Evolutionary conservation across 495 filamentous ascomycete species (phyloP).

Genomic region (Aspergillus incahuasiensis): DNA sequence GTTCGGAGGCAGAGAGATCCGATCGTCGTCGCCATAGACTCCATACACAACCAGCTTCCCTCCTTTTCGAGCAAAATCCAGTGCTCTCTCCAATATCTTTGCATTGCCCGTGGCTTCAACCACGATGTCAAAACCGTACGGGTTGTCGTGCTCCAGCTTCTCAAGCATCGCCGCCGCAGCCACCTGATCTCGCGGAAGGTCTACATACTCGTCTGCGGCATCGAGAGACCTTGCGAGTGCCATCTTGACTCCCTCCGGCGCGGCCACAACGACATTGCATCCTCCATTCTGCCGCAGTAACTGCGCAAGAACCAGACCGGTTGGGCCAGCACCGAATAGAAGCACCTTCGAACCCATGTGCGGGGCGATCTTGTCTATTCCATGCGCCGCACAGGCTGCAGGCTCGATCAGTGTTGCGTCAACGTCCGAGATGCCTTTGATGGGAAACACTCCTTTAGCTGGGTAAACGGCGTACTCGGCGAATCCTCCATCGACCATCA

Average conservation of each 20-base stretch:
- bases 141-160: constrained; percentile 26
- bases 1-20: constrained; percentile 50
- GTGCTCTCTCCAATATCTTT: constrained; percentile 53
- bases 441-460: constrained; percentile 52
- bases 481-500: constrained; percentile 52
- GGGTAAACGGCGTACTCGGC: constrained; percentile 51
- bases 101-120: constrained; percentile 47
- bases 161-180: not conserved
- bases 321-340: too few relatives aligned
- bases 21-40: constrained; percentile 50
- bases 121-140: constrained; percentile 59
- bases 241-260: too few relatives aligned
- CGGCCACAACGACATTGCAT: too few relatives aligned
- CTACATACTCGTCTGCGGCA: too few relatives aligned
- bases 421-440: constrained; percentile 52
- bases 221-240: too few relatives aligned
- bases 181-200: too few relatives aligned
- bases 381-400: constrained; percentile 50
- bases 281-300: too few relatives aligned
- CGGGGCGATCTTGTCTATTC: too few relatives aligned
- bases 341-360: too few relatives aligned
- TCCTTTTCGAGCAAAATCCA: constrained; percentile 54
- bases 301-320: too few relatives aligned
- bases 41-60: constrained; percentile 57
- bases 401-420: constrained; percentile 59